Conservation (phyloP, 192 early-diverging fungal genomes). For the Backusella australiensis region DNA sequence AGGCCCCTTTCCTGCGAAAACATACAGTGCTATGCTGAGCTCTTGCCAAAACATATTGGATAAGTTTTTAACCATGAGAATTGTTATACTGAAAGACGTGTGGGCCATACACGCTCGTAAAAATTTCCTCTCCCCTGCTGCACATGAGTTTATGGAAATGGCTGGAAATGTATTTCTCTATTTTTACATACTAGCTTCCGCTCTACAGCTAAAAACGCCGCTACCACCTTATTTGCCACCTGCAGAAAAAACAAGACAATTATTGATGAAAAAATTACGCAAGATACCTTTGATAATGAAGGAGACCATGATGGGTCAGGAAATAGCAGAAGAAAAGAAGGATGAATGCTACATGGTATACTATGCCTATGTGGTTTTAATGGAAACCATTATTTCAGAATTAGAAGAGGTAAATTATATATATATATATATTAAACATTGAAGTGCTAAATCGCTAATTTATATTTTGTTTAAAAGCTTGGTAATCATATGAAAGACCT, state of each 20-base stretch:
- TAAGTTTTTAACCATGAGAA: slow-evolving; percentile 69
- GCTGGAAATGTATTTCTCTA: slow-evolving; percentile 67
- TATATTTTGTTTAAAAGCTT: not conserved
- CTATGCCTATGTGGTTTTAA: slow-evolving; percentile 71
- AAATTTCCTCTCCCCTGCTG: slow-evolving; percentile 59
- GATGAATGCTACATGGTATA: slow-evolving; percentile 72
- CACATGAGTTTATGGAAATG: slow-evolving; percentile 57
- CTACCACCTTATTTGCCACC: slow-evolving; percentile 75
- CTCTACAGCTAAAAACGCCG: slow-evolving; percentile 72
- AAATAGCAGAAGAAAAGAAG: slow-evolving; percentile 24
- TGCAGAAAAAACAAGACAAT: slow-evolving; percentile 57
- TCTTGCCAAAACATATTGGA: slow-evolving; percentile 75
- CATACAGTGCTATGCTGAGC: slow-evolving; percentile 61
- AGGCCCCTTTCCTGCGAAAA: slow-evolving; percentile 64
- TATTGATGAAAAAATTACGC: slow-evolving; percentile 59
- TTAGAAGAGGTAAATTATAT: slow-evolving; percentile 44
- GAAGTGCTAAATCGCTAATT: not conserved
- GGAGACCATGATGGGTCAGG: slow-evolving; percentile 16
- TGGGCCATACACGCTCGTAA: slow-evolving; percentile 44
- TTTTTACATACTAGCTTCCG: slow-evolving; percentile 79
- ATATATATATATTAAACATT: not conserved
- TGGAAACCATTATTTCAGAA: slow-evolving; percentile 74
- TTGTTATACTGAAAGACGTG: slow-evolving; percentile 59
- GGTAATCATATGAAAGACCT: slow-evolving; percentile 17
- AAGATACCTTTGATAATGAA: slow-evolving; percentile 48